Base-by-base conservation (phyloP, 495 filamentous ascomycete genomes). In the Penicillium robsamsonii region DNA sequence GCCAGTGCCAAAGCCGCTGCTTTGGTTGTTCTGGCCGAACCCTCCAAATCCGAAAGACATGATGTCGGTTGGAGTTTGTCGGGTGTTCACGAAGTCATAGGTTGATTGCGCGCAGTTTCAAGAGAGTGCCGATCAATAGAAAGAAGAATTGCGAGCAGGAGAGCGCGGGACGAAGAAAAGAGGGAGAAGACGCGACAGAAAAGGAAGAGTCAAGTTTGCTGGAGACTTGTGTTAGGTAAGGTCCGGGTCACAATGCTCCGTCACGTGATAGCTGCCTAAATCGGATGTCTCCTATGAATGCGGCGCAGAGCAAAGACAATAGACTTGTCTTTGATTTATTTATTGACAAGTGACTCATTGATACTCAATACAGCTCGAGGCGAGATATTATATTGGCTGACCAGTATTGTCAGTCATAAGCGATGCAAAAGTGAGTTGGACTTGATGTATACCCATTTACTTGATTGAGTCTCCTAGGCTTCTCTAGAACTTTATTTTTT, bases 21-120 rank as follows among this genome's bases (percentile, higher is more conserved):
- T 78, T 57, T 79, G 74, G 67, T 82, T 79, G 64, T 83, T 83
- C 62, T 81, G 75, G 65, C 85, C 84, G 69, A 87, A 87, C 63
- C 81, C 81, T 69, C 75, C 78, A 57, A 70, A 70, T 59, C 69
- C 72, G 68, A 77, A 77, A 65, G 75, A 75, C 75, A 79, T 79
- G 53, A 64, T 72, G 66, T 63, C 66, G 63, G 53, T 65, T 64
- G 64, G 61, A 50, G 65, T 55, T 63, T 55, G 47, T 62, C 50
- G 47, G 61, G 62, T 50, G 47, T 55, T 68, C 68, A 66, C 46
- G 56, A 61, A 61, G 59, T 71, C 73, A 79, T 76, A 66, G 58
- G 71, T 71, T 60, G 53, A 46, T 46, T 46, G 55, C 50, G 49
- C 53, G 55, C 57, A 59, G 57, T 27, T 41, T 40, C 43, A 45